These are phyloP conservation scores for Malus hybrid DNA, from an alignment of 331 rosid genomes.

Conservation along the genomic window DNA sequence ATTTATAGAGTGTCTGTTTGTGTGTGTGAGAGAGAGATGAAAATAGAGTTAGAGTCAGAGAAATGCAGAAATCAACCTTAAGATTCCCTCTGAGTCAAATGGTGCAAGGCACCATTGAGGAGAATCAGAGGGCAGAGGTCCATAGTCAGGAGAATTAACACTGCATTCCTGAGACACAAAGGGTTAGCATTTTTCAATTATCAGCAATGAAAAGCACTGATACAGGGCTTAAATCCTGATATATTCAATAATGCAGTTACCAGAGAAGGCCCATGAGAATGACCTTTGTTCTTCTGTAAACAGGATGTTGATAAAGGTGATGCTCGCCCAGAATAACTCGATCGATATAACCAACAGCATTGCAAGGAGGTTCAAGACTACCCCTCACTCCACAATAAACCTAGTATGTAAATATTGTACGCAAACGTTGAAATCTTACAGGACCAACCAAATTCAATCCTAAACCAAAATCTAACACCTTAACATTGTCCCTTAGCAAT, in stretches of 20 bases:
- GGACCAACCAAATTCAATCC: neutral
- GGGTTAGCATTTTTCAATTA: slow-evolving; percentile 12
- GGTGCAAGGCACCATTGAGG: slow-evolving; percentile 82
- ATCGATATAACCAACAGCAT: slow-evolving; percentile 39
- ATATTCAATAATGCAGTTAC: slow-evolving; percentile 16
- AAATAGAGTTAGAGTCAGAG: neutral
- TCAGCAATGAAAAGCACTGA: neutral
- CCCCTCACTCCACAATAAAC: slow-evolving; percentile 68
- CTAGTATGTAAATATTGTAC: slow-evolving; percentile 22
- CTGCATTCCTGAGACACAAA: slow-evolving; percentile 56
- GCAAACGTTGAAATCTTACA: neutral
- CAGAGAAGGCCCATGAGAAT: neutral
- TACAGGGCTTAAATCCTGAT: neutral
- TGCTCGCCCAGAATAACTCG: slow-evolving; percentile 43
- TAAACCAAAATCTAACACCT: neutral
- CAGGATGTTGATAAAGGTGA: slow-evolving; percentile 73
- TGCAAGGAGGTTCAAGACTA: slow-evolving; percentile 78
- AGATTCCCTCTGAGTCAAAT: slow-evolving; percentile 75
- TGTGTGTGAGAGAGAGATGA: neutral
- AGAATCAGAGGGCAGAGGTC: slow-evolving; percentile 64
- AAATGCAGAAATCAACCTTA: slow-evolving; percentile 38
- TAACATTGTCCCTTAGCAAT: neutral
- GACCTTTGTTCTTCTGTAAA: slow-evolving; percentile 72
- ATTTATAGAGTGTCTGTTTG: neutral
- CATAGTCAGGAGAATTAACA: slow-evolving; percentile 69